These are phyloP conservation scores for Myriangium duriaei DNA, from an alignment of 2,329 filamentous ascomycete species.

Conservation along the genomic window DNA sequence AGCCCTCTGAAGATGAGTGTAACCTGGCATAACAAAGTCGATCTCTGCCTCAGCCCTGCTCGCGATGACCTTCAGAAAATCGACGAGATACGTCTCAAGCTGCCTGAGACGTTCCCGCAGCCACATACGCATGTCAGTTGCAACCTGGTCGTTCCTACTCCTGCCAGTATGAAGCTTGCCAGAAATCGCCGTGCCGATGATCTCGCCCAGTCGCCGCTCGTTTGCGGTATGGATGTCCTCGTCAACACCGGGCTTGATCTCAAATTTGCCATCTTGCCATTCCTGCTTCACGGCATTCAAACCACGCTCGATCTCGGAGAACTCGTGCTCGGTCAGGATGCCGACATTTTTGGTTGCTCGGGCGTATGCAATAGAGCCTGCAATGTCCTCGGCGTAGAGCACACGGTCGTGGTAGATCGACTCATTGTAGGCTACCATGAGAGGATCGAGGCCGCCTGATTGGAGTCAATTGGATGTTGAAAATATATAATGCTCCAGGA, in stretches of 20 bases:
- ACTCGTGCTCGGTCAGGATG: slow-evolving; percentile 62
- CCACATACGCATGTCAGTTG: slow-evolving; percentile 85
- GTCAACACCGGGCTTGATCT: slow-evolving; percentile 35
- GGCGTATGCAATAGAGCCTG: slow-evolving; percentile 69
- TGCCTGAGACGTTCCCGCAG: slow-evolving; percentile 59
- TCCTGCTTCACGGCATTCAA: slow-evolving; percentile 45
- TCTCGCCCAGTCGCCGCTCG: slow-evolving; percentile 51
- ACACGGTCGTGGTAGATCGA: slow-evolving; percentile 66
- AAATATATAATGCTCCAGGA: neutral
- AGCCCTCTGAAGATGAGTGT: slow-evolving; percentile 76
- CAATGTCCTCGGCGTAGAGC: slow-evolving; percentile 70
- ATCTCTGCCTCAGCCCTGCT: slow-evolving; percentile 61
- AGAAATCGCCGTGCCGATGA: slow-evolving; percentile 73
- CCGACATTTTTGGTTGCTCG: slow-evolving; percentile 63
- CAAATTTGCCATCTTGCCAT: slow-evolving; percentile 34
- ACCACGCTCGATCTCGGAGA: slow-evolving; percentile 59
- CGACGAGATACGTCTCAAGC: slow-evolving; percentile 56
- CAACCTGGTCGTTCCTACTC: slow-evolving; percentile 82
- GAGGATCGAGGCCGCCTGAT: slow-evolving; percentile 64
- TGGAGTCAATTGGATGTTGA: neutral
- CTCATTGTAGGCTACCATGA: slow-evolving; percentile 79
- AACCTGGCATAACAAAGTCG: slow-evolving; percentile 71
- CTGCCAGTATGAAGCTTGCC: slow-evolving; percentile 84
- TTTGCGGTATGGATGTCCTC: slow-evolving; percentile 46
- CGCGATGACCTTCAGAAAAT: slow-evolving; percentile 57